Conservation (phyloP, 306 rosid species). For the Quercus ilex region DNA sequence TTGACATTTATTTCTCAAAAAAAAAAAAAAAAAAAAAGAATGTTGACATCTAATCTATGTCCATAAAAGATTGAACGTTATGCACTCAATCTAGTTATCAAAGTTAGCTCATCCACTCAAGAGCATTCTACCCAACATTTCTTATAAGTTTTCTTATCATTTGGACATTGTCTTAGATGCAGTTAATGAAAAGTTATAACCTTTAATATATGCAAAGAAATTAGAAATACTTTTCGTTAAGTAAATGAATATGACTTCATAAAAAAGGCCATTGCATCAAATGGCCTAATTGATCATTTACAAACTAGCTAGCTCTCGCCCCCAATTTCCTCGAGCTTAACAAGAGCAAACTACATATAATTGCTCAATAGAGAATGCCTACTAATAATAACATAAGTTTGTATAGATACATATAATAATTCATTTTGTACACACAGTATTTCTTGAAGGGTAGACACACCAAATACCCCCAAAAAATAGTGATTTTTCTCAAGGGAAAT, state of each 20-base stretch:
- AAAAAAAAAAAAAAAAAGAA: too few species aligned
- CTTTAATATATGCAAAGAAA: background rate
- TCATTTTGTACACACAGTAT: background rate
- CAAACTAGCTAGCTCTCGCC: too few species aligned
- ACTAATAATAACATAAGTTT: background rate
- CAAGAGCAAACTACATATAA: background rate
- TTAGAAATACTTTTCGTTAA: too few species aligned
- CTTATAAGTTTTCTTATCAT: background rate
- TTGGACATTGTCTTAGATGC: background rate
- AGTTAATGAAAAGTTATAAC: background rate
- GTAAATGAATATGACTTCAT: background rate
- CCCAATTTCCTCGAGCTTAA: background rate
- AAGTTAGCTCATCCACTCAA: conserved; percentile 31
- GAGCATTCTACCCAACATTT: conserved; percentile 8
- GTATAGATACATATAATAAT: background rate
- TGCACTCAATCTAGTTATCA: conserved; percentile 16
- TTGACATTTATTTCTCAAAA: background rate
- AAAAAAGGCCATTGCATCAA: background rate
- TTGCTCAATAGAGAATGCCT: background rate
- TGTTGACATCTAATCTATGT: background rate
- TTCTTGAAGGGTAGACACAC: background rate
- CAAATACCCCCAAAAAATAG: too few species aligned
- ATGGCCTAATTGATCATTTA: background rate
- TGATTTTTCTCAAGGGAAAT: too few species aligned
- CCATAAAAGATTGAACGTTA: conserved; percentile 5